phyloP scores from a whole-genome alignment of 2,329 filamentous ascomycete genomes.

The Sporothrix euskadiensis region DNA sequence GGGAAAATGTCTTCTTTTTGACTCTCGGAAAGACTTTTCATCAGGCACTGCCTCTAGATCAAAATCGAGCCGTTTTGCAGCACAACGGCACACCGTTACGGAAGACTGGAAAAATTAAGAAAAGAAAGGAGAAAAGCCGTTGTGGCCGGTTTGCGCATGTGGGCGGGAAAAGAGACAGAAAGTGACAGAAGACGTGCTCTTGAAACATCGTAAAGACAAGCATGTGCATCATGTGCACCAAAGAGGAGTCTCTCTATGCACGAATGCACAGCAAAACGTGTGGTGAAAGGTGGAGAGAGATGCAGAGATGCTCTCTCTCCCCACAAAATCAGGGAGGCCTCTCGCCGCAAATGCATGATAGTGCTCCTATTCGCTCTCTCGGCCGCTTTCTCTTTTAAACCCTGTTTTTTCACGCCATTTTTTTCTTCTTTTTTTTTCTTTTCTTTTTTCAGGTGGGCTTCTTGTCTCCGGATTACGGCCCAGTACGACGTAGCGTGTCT shows the following conservation, averaged over 20 bases:
- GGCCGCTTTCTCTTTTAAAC: background rate
- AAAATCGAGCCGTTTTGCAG: background rate
- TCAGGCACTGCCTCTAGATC: background rate
- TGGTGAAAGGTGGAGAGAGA: background rate
- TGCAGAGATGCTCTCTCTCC: background rate
- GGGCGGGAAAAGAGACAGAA: background rate
- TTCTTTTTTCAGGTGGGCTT: background rate
- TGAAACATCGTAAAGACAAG: background rate
- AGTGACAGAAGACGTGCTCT: background rate
- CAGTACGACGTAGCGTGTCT: background rate
- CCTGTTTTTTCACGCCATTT: background rate
- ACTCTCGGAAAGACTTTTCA: background rate
- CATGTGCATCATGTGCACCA: background rate
- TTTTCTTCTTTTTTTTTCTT: background rate
- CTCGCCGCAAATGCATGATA: background rate
- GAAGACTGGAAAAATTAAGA: background rate
- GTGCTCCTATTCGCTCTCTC: background rate
- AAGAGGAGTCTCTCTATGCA: background rate
- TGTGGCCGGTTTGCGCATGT: background rate
- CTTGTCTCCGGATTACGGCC: background rate
- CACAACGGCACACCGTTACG: background rate
- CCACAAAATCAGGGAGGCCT: slow-evolving; percentile 8
- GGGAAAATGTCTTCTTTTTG: background rate
- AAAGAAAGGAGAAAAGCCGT: background rate
- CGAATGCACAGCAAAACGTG: background rate